Evolutionary conservation across 2,329 filamentous ascomycete species (phyloP), one percentile per base, ranked within the genome.

Genomic region (Fusarium miscanthi): DNA sequence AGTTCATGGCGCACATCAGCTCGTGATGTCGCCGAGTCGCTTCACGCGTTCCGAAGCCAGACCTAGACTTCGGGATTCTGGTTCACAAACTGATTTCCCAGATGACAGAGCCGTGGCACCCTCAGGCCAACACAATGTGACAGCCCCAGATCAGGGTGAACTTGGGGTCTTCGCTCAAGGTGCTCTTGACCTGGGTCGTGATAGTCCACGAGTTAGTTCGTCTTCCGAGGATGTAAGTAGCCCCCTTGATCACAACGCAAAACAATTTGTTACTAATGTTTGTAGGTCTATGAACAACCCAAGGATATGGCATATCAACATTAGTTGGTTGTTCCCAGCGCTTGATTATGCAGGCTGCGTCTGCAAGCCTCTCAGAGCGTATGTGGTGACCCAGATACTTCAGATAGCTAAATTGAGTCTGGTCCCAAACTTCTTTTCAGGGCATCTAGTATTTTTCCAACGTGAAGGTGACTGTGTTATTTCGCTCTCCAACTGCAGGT

Each of bases 201-300:
- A 2, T 4, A 9, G 1, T 30, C 19, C 13, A n/a, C 9, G 10
- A n/a, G 9, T 14, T n/a, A 0, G 0, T 43, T 19, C 12, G 10
- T 13, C 17, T 13, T 17, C 23, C 8, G 13, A 13, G 7, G 7
- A 25, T 43, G 41, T 45, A 27, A 45, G 42, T 45, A 13, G 7
- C 7, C 19, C 25, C 23, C 23, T 3, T 4, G 9, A 9, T 13
- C 8, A 19, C 14, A 23, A 23, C 2, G 3, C 7, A 6, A 42
- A 23, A 23, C n/a, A 6, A 9, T 19, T 13, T 13, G 3, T 13
- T 9, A 12, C 42, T 27, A 10, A 45, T 23, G 5, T 6, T 8
- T 19, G 3, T 9, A 43, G 41, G 23, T 25, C 23, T 8, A 23
- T 10, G 14, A 23, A 42, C 8, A 23, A 7, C 9, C 14, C 5